Evolutionary conservation across 805 yeast genomes (phyloP).

Genomic region (Monosporozyma siamensis): DNA sequence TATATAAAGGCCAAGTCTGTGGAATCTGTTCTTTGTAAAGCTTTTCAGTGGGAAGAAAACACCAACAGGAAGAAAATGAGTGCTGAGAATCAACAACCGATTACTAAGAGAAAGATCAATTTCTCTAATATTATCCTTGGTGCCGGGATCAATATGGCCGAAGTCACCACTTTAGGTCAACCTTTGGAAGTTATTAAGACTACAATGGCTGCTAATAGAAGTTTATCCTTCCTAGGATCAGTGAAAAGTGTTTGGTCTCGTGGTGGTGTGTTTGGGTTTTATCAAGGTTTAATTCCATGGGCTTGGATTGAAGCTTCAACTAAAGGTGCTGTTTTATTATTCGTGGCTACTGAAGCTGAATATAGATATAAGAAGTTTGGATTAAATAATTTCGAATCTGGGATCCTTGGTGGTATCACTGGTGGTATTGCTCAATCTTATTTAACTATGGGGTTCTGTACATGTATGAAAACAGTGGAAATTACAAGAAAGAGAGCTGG

Average conservation of each 20-base stretch:
- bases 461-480: conserved; percentile 98
- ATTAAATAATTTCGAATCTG: conserved; percentile 63
- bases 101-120: conserved; percentile 72
- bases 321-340: conserved; percentile 90
- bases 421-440: conserved; percentile 98
- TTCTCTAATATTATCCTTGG: conserved; percentile 87
- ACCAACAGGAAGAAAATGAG: background rate
- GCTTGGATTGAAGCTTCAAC: conserved; percentile 99
- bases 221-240: conserved; percentile 56
- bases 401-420: conserved; percentile 90
- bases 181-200: conserved; percentile 94
- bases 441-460: conserved; percentile 94
- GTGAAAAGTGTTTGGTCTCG: conserved; percentile 77
- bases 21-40: too few relatives aligned
- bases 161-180: conserved; percentile 91
- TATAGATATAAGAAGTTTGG: conserved; percentile 56
- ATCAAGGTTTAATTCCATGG: conserved; percentile 98
- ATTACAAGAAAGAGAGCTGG: conserved; percentile 85
- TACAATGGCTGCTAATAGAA: conserved; percentile 96
- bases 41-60: too few relatives aligned
- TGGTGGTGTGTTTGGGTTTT: conserved; percentile 87
- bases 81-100: background rate
- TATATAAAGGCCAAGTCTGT: too few relatives aligned
- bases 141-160: conserved; percentile 86
- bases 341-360: conserved; percentile 89